Percentiles rank a stretch among this genome's conserved stretches.
Conservation (phyloP, 2,329 filamentous ascomycete species). For the Colletotrichum aenigma region DNA sequence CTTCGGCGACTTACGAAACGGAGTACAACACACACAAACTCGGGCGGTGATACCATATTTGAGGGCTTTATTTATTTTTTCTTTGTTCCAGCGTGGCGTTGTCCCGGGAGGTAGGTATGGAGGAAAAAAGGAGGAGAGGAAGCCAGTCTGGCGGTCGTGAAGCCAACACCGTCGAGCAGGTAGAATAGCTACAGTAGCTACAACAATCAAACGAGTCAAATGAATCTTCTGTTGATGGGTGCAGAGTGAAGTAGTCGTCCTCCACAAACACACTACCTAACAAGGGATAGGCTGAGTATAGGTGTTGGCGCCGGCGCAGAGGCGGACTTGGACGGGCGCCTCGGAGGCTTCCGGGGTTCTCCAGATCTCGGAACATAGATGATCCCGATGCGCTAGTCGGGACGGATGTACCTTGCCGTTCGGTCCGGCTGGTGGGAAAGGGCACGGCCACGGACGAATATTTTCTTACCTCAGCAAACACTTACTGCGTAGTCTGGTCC, state of each 20-base stretch:
- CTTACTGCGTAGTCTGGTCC: background rate
- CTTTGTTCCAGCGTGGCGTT: conserved; percentile 19
- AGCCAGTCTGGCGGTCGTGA: background rate
- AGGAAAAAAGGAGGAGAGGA: background rate
- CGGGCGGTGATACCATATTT: conserved; percentile 22
- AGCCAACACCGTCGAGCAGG: background rate
- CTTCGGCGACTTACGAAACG: background rate
- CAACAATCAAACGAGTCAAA: conserved; percentile 15
- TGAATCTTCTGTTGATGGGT: background rate
- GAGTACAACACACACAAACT: conserved; percentile 4
- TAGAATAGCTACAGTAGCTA: conserved; percentile 9
- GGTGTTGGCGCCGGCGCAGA: background rate
- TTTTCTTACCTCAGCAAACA: background rate
- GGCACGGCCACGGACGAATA: background rate
- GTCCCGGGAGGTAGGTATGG: background rate
- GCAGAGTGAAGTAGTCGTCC: background rate
- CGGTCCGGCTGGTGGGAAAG: background rate
- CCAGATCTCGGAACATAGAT: conserved; percentile 5
- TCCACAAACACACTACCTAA: background rate
- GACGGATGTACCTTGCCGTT: background rate
- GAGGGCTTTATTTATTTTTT: conserved; percentile 6
- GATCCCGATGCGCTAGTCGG: background rate
- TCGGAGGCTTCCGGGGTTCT: background rate
- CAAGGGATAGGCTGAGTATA: background rate
- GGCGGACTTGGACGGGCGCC: background rate